Evolutionary conservation across 2,329 filamentous ascomycete genomes (phyloP).

Genomic region (Phyllosticta ampelicida): DNA sequence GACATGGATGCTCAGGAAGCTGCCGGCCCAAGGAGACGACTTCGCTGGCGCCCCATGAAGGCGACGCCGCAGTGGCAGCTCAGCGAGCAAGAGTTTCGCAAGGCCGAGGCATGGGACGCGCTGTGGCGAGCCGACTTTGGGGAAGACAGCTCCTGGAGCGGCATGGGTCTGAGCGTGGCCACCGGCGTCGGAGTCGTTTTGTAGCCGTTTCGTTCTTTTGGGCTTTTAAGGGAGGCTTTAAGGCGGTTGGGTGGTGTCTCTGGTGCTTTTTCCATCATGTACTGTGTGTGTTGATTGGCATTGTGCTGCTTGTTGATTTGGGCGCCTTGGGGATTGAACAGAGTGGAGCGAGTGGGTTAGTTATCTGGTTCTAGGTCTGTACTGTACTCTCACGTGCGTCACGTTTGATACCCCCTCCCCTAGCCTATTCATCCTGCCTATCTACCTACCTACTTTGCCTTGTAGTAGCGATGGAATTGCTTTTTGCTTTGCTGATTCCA

Average conservation of each 20-base stretch:
- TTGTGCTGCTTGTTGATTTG: background rate
- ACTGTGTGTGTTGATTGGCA: background rate
- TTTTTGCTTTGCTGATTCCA: no score
- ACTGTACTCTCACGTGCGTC: no score
- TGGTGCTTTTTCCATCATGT: background rate
- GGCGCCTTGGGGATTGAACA: background rate
- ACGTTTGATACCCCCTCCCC: background rate
- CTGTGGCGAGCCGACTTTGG: background rate
- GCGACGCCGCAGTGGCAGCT: slow-evolving; percentile 11
- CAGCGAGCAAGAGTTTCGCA: slow-evolving; percentile 7
- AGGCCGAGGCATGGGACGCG: slow-evolving; percentile 7
- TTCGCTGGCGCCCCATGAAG: slow-evolving; percentile 10
- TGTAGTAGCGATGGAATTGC: no score
- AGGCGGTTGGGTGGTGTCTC: background rate
- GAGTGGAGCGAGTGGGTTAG: slow-evolving; percentile 60
- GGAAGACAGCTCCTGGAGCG: background rate
- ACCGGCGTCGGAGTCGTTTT: background rate
- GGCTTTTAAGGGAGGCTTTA: background rate
- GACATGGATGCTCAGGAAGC: background rate
- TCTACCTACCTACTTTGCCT: background rate
- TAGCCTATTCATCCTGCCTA: background rate
- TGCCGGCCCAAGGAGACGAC: background rate
- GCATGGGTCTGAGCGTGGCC: background rate
- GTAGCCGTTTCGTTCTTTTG: background rate
- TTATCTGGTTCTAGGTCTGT: no score